Base-by-base conservation (phyloP, 2,329 filamentous ascomycete genomes). In the Alternaria metachromatica region DNA sequence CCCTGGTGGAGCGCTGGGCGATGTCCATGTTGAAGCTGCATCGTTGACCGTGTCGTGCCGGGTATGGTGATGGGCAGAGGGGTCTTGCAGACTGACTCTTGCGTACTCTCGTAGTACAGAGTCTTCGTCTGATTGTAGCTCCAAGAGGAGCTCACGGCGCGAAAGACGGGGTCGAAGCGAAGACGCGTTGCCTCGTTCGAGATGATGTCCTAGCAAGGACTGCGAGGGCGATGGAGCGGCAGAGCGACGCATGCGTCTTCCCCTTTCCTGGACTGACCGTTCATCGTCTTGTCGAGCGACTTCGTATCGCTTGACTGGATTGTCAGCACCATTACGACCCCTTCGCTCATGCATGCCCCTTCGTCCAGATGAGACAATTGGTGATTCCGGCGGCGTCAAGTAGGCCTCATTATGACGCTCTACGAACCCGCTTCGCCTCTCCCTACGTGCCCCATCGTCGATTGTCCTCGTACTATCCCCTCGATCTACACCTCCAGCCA, bases 101-200 rank as follows among this genome's bases (percentile, higher is more conserved):
- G 56, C 56, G 37, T 60, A 55, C 37, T 60, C 61, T 21, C 51
- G 50, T 6, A 56, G 53, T 3, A 60, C n/a, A 9, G 61, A 50
- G 13, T 63, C 61, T 4, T 55, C 37, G 23, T 60, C 56, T 21
- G 45, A 46, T 48, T 60, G 45, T 5, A 60, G 51, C 5, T 60
- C 61, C 26, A 50, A 20, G 13, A 60, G 61, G 13, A 60, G 6
- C 9, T 60, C 56, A 15, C 33, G 33, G 18, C 56, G 44, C 3
- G 62, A 57, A n/a, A 53, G 48, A 13, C 26, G 46, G 5, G 41
- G 12, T n/a, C 3, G 26, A 26, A 37, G 13, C 26, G 20, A 33
- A 33, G 41, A 18, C 26, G 2, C 49, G 9, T n/a, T 23, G 5
- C 3, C 9, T 12, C 26, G 9, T 25, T 55, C 20, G 0, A 41